Evolutionary conservation across 352 stramenopile species (phyloP).

Genomic region (Phytopythium helicoides): DNA sequence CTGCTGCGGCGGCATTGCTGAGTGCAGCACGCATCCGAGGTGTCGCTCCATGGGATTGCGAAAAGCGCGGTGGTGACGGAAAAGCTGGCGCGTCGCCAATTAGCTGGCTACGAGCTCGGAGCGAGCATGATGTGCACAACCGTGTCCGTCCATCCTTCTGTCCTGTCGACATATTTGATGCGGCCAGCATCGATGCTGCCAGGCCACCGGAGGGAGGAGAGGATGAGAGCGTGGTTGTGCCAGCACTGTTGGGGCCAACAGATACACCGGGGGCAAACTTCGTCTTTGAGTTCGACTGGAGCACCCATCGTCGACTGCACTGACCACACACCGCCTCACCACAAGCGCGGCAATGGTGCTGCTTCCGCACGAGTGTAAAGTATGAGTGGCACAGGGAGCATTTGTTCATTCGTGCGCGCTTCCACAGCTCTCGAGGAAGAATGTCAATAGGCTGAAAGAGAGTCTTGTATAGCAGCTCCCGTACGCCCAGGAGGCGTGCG

Average conservation of each 20-base stretch:
- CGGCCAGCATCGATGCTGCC: background rate
- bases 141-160: constrained; percentile 61
- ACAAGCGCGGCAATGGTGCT: constrained; percentile 81
- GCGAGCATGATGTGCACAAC: constrained; percentile 77
- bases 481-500: constrained; percentile 72
- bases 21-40: constrained; percentile 13
- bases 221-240: background rate
- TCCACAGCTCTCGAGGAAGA: constrained; percentile 61
- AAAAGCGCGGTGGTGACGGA: constrained; percentile 22
- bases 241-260: background rate
- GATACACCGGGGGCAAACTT: background rate
- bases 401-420: constrained; percentile 48
- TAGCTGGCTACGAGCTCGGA: constrained; percentile 65
- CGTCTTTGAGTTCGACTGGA: constrained; percentile 51
- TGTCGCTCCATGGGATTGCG: constrained; percentile 11
- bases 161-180: background rate
- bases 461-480: constrained; percentile 82
- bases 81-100: constrained; percentile 22
- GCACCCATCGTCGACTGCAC: constrained; percentile 80
- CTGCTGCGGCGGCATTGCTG: constrained; percentile 1
- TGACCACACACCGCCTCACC: constrained; percentile 79
- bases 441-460: constrained; percentile 72
- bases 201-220: background rate
- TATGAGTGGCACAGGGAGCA: constrained; percentile 63
- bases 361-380: constrained; percentile 73